phyloP scores from a whole-genome alignment of 2,329 filamentous ascomycete genomes.

The Pseudofabraea citricarpa region DNA sequence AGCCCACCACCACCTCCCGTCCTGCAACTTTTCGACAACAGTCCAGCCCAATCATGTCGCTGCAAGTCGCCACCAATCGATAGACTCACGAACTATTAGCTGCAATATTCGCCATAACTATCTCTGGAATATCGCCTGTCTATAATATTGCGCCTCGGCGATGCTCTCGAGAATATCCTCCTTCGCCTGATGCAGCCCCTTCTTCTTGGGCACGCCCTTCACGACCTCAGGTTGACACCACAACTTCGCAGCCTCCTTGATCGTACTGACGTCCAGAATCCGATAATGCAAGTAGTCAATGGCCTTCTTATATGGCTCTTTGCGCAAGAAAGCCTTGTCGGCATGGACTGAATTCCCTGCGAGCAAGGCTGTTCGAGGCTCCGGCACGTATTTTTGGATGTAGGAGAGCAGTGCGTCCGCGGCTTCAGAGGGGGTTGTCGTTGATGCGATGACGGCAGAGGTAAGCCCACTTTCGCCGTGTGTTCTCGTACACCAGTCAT shows the following conservation, averaged over 20 bases:
- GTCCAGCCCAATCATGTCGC: too few relatives aligned
- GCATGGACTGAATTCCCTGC: conserved; percentile 93
- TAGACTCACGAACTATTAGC: too few relatives aligned
- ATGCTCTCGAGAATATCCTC: conserved; percentile 96
- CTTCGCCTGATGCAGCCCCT: conserved; percentile 72
- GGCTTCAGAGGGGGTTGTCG: conserved; percentile 62
- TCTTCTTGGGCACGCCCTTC: conserved; percentile 64
- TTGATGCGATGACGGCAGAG: conserved; percentile 67
- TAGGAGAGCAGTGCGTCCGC: conserved; percentile 72
- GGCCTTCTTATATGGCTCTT: conserved; percentile 68
- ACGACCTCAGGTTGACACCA: conserved; percentile 67
- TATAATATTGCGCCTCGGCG: conserved; percentile 82
- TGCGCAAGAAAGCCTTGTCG: conserved; percentile 75
- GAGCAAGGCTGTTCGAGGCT: conserved; percentile 63
- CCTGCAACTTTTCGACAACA: not conserved
- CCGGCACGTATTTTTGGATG: conserved; percentile 66
- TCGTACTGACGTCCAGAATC: conserved; percentile 83
- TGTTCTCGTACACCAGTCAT: conserved; percentile 80
- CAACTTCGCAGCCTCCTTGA: conserved; percentile 84
- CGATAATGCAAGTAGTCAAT: conserved; percentile 80
- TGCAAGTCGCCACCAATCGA: too few relatives aligned
- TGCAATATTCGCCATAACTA: too few relatives aligned
- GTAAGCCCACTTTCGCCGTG: conserved; percentile 82
- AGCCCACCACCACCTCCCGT: not conserved
- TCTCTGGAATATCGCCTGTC: conserved; percentile 57